Conservation (phyloP, 163 green algal species). For the Volvox carteri region DNA sequence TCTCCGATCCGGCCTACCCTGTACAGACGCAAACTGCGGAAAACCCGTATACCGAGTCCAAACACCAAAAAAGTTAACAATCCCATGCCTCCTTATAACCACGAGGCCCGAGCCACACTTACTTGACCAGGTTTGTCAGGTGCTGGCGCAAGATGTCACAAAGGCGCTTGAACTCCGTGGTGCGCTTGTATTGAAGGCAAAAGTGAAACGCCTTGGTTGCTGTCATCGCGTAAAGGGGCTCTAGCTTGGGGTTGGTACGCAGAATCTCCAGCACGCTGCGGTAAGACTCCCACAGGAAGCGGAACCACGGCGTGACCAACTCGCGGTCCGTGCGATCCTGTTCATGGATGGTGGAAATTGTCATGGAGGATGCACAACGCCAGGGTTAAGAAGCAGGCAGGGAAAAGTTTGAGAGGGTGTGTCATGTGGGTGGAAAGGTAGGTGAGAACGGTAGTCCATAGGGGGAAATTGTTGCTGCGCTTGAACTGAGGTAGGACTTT, state of each 20-base stretch:
- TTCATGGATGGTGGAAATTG: neutral
- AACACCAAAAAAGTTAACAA: no score
- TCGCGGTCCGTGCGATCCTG: constrained; percentile 96
- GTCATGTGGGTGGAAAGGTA: no score
- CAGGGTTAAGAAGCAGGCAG: no score
- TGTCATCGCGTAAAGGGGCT: constrained; percentile 83
- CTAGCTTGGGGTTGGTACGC: constrained; percentile 93
- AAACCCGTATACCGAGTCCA: no score
- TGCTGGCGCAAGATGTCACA: constrained; percentile 99
- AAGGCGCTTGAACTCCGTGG: constrained; percentile 96
- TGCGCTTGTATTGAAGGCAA: constrained; percentile 97
- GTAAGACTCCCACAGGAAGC: constrained; percentile 99
- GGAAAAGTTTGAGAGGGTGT: no score
- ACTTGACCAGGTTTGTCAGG: constrained; percentile 90
- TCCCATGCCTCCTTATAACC: no score
- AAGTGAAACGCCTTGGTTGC: constrained; percentile 93
- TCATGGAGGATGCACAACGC: no score
- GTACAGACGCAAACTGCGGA: no score
- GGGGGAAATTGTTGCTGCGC: no score
- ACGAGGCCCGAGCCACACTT: constrained; percentile 15
- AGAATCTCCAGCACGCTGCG: constrained; percentile 97
- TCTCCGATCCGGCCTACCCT: no score
- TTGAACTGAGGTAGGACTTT: no score
- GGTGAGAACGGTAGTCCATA: no score
- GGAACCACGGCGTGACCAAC: constrained; percentile 99